Evolutionary conservation across 2,329 filamentous ascomycete genomes (phyloP).

Genomic region (Talaromyces pinophilus): DNA sequence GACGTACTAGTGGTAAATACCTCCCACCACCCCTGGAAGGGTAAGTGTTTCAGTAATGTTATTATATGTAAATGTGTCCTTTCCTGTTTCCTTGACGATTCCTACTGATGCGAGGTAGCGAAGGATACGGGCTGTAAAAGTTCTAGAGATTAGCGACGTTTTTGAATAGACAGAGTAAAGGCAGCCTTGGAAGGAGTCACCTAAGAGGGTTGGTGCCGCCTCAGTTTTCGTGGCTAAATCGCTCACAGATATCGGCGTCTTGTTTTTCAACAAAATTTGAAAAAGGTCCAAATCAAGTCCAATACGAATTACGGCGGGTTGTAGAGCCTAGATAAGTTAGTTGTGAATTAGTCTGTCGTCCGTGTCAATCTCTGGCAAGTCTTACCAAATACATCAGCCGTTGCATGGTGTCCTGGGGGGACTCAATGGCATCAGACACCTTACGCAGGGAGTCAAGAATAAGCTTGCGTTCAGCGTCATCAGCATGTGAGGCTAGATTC

Average conservation of each 20-base stretch:
- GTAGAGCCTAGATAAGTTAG: conserved; percentile 24
- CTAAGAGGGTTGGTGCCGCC: conserved; percentile 14
- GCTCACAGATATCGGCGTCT: conserved; percentile 24
- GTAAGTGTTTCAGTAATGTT: conserved; percentile 26
- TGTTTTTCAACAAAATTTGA: conserved; percentile 19
- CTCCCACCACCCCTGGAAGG: conserved; percentile 22
- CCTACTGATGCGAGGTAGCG: conserved; percentile 30
- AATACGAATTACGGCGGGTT: conserved; percentile 25
- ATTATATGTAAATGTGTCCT: conserved; percentile 27
- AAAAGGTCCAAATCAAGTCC: conserved; percentile 30
- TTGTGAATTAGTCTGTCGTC: not conserved
- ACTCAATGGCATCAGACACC: conserved; percentile 25
- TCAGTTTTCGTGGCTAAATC: conserved; percentile 23
- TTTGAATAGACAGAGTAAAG: not conserved
- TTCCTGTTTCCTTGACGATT: conserved; percentile 24
- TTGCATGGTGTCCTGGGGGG: conserved; percentile 24
- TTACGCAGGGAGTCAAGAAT: conserved; percentile 26
- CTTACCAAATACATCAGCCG: not conserved
- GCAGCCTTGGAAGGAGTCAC: not conserved
- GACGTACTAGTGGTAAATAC: conserved; percentile 27
- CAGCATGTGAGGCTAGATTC: conserved; percentile 23
- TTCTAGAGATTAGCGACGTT: not conserved
- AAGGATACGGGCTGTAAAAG: conserved; percentile 25
- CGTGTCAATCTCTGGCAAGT: not conserved
- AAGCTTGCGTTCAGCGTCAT: conserved; percentile 24